These are phyloP conservation scores for Flaveria floridana DNA, from an alignment of 140 eudicot genomes.

Conservation along the genomic window DNA sequence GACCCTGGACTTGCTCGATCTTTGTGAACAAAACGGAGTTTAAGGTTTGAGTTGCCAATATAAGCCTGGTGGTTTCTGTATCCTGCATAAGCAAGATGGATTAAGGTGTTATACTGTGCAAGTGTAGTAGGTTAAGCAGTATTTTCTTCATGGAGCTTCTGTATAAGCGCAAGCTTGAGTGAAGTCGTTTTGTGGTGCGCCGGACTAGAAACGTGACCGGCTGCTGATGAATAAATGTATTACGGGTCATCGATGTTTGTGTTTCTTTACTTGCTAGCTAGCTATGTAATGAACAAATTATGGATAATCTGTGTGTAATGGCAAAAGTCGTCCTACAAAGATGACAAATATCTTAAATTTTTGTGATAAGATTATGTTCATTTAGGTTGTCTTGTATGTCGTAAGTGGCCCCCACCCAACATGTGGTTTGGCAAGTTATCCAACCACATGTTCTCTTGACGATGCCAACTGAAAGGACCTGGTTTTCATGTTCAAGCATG, in stretches of 20 bases:
- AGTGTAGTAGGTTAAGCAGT: slow-evolving; percentile 47
- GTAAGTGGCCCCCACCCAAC: slow-evolving; percentile 9
- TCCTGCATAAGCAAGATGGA: slow-evolving; percentile 38
- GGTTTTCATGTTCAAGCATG: slow-evolving; percentile 31
- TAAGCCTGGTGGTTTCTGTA: not conserved
- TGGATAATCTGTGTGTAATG: slow-evolving; percentile 30
- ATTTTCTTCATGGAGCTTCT: slow-evolving; percentile 55
- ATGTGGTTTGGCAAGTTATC: slow-evolving; percentile 30
- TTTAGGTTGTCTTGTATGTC: slow-evolving; percentile 8
- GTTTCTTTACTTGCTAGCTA: slow-evolving; percentile 24
- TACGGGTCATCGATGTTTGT: slow-evolving; percentile 8
- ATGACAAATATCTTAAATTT: slow-evolving; percentile 7
- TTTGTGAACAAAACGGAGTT: slow-evolving; percentile 88
- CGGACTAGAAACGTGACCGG: slow-evolving; percentile 23
- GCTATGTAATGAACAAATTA: slow-evolving; percentile 26
- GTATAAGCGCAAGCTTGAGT: slow-evolving; percentile 84
- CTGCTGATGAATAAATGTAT: slow-evolving; percentile 34
- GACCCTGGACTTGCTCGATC: slow-evolving; percentile 94
- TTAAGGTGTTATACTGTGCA: slow-evolving; percentile 41
- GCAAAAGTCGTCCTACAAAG: slow-evolving; percentile 9
- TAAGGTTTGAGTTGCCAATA: slow-evolving; percentile 30
- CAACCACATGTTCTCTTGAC: slow-evolving; percentile 26
- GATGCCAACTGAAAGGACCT: slow-evolving; percentile 29
- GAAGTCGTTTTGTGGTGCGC: slow-evolving; percentile 45
- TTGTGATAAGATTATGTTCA: not conserved